These are phyloP conservation scores for Liriodendron chinense DNA, from an alignment of 164 flowering plant genomes.

Conservation along the genomic window DNA sequence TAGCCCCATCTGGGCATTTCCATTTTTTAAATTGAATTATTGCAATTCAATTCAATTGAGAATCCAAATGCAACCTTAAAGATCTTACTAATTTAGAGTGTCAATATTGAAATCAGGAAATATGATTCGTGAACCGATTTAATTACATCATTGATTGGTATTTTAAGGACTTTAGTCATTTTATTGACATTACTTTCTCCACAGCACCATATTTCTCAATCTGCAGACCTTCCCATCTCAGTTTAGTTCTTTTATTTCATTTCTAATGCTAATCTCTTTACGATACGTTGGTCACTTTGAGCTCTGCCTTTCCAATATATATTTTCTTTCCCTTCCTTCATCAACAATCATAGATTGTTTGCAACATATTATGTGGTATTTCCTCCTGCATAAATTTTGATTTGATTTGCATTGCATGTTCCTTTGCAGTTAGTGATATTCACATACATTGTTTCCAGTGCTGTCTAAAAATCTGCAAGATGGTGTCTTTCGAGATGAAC, in stretches of 20 bases:
- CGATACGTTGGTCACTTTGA: neutral
- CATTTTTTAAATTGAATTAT: too few species aligned
- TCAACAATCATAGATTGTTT: neutral
- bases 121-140: neutral
- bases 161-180: too few species aligned
- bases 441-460: constrained; percentile 1
- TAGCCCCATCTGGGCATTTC: too few species aligned
- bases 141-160: neutral
- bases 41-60: too few species aligned
- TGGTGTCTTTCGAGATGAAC: constrained; percentile 82
- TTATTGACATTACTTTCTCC: neutral
- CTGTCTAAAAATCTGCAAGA: constrained; percentile 18
- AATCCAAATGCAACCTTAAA: too few species aligned
- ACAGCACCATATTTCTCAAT: neutral
- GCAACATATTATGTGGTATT: neutral
- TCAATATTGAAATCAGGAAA: neutral
- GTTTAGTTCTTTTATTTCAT: neutral
- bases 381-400: neutral
- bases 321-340: neutral
- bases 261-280: neutral
- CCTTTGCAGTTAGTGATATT: constrained; percentile 11
- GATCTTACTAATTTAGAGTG: neutral
- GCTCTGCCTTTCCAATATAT: neutral
- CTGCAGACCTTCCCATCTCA: neutral
- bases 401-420: neutral